Percentiles rank a stretch among this genome's conserved stretches.
Conservation (phyloP, 176 grass and related monocot species). For the bread wheat (Triticum aestivum) region DNA sequence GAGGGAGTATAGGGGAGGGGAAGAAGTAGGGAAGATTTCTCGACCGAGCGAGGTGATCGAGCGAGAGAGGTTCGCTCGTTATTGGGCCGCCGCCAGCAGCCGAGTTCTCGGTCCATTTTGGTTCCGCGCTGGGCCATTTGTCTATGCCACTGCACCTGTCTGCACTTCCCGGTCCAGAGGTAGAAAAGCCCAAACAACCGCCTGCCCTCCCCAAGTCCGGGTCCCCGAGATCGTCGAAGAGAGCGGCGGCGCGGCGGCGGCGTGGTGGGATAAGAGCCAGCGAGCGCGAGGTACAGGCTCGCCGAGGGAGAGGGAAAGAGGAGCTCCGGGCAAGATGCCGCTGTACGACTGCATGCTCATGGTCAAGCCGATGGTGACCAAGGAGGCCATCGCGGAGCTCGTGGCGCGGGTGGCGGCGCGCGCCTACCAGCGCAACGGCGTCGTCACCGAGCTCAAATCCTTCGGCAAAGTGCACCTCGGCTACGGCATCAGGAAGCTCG, state of each 20-base stretch:
- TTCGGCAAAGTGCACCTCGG: constrained; percentile 71
- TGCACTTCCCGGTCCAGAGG: neutral
- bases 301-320: neutral
- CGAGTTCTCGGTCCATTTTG: too few species aligned
- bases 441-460: constrained; percentile 83
- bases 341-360: constrained; percentile 86
- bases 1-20: too few species aligned
- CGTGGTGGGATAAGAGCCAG: neutral
- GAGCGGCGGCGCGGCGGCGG: constrained; percentile 22
- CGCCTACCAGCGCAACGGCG: constrained; percentile 76
- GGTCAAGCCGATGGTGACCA: constrained; percentile 56
- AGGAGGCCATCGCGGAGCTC: constrained; percentile 60
- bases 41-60: too few species aligned
- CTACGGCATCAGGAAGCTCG: constrained; percentile 83
- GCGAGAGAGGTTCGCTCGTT: too few species aligned
- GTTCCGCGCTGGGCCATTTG: too few species aligned
- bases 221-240: constrained; percentile 6
- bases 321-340: constrained; percentile 44
- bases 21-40: too few species aligned
- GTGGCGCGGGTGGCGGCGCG: constrained; percentile 53
- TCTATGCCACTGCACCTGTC: too few species aligned
- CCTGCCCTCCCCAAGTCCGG: neutral
- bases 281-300: neutral
- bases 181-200: neutral
- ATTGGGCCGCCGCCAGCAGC: too few species aligned